Percentiles rank a stretch among this genome's conserved stretches.
Evolutionary conservation across 306 rosid genomes (phyloP).

Genomic region (Medicago lupulina): DNA sequence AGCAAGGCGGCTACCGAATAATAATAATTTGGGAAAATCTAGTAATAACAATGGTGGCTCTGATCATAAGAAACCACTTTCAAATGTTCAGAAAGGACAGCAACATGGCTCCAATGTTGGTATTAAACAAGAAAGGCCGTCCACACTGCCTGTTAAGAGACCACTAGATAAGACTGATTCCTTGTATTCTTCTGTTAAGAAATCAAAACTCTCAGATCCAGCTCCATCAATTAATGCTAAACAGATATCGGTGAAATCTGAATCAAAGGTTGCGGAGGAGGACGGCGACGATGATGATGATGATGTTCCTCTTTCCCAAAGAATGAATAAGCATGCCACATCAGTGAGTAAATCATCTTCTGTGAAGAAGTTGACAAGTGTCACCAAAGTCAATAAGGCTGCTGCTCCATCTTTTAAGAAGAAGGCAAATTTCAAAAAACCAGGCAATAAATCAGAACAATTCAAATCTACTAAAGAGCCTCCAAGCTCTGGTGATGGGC

Average conservation of each 20-base stretch:
- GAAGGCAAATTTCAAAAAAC: conserved; percentile 42
- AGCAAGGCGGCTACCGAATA: conserved; percentile 24
- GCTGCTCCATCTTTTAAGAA: conserved; percentile 44
- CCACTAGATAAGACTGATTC: conserved; percentile 50
- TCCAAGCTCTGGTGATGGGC: conserved; percentile 94
- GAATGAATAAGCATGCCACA: conserved; percentile 34
- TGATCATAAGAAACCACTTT: conserved; percentile 42
- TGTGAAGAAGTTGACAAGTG: conserved; percentile 43
- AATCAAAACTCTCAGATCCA: conserved; percentile 45
- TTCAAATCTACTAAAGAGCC: conserved; percentile 71
- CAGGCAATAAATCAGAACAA: conserved; percentile 62
- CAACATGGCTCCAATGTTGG: conserved; percentile 40
- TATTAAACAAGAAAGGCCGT: conserved; percentile 43
- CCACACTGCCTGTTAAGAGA: conserved; percentile 46
- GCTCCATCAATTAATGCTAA: conserved; percentile 39
- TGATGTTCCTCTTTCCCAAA: conserved; percentile 52
- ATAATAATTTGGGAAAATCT: conserved; percentile 41
- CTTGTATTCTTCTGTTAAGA: conserved; percentile 38
- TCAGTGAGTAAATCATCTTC: conserved; percentile 41
- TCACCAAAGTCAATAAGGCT: conserved; percentile 49
- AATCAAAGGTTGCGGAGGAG: conserved; percentile 41
- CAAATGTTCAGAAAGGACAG: conserved; percentile 41
- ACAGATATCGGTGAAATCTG: conserved; percentile 31
- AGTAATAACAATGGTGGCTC: conserved; percentile 17
- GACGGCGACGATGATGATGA: conserved; percentile 23